Conservation (phyloP, 768 basidiomycete genomes). For the Auricularia cornea region DNA sequence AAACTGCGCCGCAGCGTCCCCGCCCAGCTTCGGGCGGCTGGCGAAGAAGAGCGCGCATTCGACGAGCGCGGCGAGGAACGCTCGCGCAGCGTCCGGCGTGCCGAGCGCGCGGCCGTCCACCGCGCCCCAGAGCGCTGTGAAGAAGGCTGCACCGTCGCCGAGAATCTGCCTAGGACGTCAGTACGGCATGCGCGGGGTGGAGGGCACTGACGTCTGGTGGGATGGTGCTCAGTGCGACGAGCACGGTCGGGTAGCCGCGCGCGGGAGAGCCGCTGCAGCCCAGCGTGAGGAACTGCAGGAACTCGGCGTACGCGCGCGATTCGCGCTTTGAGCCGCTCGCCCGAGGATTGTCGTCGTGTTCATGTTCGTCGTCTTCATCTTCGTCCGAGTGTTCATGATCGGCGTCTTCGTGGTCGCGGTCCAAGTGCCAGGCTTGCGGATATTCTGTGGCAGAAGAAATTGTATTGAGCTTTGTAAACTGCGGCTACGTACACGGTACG, state of each 20-base stretch:
- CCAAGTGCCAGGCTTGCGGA: constrained; percentile 56
- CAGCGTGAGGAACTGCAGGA: constrained; percentile 67
- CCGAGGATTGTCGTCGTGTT: constrained; percentile 22
- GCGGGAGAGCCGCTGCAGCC: constrained; percentile 75
- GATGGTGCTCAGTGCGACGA: constrained; percentile 76
- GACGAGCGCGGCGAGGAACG: constrained; percentile 59
- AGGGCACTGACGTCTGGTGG: constrained; percentile 43
- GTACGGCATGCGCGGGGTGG: no score
- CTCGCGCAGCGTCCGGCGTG: constrained; percentile 48
- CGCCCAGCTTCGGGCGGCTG: constrained; percentile 23
- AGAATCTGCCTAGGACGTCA: constrained; percentile 19
- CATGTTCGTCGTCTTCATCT: constrained; percentile 23
- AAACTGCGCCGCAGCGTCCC: constrained; percentile 28
- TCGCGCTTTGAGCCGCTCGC: constrained; percentile 15
- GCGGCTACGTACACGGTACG: constrained; percentile 7
- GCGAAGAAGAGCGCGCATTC: constrained; percentile 62
- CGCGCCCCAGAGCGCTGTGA: constrained; percentile 77
- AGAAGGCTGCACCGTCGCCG: constrained; percentile 41
- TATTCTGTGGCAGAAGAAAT: constrained; percentile 42
- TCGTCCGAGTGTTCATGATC: constrained; percentile 21
- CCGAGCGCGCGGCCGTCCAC: constrained; percentile 58
- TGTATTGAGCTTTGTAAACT: no score
- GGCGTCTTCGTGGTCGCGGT: constrained; percentile 20
- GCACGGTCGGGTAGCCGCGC: constrained; percentile 72
- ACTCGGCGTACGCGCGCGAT: constrained; percentile 55